These are phyloP conservation scores for Zopfia rhizophila DNA, from an alignment of 2,329 filamentous ascomycete genomes.

Conservation along the genomic window DNA sequence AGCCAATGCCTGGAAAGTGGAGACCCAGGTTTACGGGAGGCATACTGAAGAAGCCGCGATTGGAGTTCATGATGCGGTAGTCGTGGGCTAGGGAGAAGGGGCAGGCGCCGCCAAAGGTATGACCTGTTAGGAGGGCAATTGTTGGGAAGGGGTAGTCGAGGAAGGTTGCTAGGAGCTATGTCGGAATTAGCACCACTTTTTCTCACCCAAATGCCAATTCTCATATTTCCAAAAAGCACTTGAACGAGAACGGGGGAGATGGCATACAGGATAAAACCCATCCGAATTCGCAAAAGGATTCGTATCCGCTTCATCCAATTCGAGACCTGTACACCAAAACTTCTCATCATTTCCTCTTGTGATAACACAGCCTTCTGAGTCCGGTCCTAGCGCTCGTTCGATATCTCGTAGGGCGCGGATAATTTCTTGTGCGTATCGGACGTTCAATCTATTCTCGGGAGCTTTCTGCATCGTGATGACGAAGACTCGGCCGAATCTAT, in stretches of 20 bases:
- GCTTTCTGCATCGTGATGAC: slow-evolving; percentile 65
- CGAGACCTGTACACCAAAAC: slow-evolving; percentile 63
- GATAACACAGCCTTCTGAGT: slow-evolving; percentile 63
- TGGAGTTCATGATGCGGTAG: slow-evolving; percentile 55
- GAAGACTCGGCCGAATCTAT: slow-evolving; percentile 61
- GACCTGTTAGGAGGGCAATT: slow-evolving; percentile 60
- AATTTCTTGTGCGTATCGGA: slow-evolving; percentile 62
- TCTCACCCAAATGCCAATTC: no score
- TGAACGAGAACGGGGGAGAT: no score
- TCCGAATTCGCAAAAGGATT: slow-evolving; percentile 67
- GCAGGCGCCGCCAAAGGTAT: slow-evolving; percentile 62
- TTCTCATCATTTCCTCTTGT: slow-evolving; percentile 63
- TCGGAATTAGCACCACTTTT: no score
- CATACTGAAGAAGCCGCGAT: slow-evolving; percentile 48
- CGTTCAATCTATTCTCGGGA: slow-evolving; percentile 65
- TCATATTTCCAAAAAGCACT: neutral
- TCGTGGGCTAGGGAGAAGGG: slow-evolving; percentile 61
- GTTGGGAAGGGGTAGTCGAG: slow-evolving; percentile 63
- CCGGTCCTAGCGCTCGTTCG: slow-evolving; percentile 58
- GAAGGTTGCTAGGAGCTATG: slow-evolving; percentile 56
- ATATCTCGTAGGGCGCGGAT: slow-evolving; percentile 62
- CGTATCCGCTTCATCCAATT: slow-evolving; percentile 59
- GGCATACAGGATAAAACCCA: slow-evolving; percentile 62
- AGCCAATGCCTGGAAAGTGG: slow-evolving; percentile 66
- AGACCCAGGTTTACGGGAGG: slow-evolving; percentile 66